A percentile compares a stretch with the other conserved stretches of the same genome.
phyloP scores from a whole-genome alignment of 768 basidiomycete species.

The Obba rivulosa region DNA sequence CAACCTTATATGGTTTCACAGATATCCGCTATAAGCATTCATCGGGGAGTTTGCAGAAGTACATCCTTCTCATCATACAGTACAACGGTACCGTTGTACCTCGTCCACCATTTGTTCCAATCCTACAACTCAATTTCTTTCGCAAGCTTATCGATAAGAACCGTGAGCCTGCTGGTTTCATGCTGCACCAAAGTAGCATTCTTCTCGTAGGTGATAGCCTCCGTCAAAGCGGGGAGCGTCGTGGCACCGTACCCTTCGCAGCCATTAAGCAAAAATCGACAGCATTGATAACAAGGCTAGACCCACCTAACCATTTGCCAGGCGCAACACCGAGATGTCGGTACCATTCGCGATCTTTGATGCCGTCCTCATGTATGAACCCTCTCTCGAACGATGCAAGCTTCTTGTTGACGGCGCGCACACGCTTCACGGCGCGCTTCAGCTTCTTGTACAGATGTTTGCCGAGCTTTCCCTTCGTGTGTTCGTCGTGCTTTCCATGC shows the following conservation, averaged over 20 bases:
- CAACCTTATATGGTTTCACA: too few relatives aligned
- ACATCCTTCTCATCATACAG: too few relatives aligned
- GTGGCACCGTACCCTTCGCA: conserved; percentile 74
- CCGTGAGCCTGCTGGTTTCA: conserved; percentile 53
- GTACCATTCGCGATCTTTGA: conserved; percentile 83
- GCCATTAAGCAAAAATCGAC: not conserved
- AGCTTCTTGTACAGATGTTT: conserved; percentile 32
- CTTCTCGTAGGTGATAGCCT: conserved; percentile 67
- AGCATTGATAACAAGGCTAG: not conserved
- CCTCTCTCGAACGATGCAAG: conserved; percentile 71
- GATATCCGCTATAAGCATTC: too few relatives aligned
- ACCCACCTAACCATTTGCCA: conserved; percentile 75
- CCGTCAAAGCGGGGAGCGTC: conserved; percentile 74
- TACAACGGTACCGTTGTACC: too few relatives aligned
- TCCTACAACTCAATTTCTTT: conserved; percentile 1
- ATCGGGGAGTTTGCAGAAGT: too few relatives aligned
- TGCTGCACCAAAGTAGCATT: conserved; percentile 54
- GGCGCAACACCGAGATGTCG: conserved; percentile 82
- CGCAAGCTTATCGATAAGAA: conserved; percentile 37
- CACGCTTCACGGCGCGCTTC: conserved; percentile 52
- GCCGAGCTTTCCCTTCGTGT: not conserved
- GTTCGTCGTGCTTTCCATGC: not conserved
- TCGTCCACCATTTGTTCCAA: too few relatives aligned
- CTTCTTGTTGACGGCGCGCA: conserved; percentile 58
- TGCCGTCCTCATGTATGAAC: conserved; percentile 73